phyloP scores from a whole-genome alignment of 2,329 filamentous ascomycete genomes.

The Claviceps sp. region DNA sequence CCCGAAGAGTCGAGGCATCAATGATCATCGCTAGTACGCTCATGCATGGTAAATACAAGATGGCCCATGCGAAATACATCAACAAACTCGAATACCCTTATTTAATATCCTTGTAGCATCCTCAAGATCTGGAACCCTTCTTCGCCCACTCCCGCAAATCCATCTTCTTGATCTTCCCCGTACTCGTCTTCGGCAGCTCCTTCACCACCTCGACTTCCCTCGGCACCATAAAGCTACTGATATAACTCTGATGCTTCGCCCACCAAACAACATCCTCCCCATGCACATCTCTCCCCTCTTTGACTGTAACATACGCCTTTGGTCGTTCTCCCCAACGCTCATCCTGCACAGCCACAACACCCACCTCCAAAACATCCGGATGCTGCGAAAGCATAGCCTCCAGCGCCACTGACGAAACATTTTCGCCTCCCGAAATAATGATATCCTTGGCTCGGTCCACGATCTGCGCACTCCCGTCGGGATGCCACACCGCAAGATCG shows the following conservation, averaged over 20 bases:
- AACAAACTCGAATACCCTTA: not conserved
- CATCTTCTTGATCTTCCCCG: conserved; percentile 95
- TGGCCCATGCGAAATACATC: not conserved
- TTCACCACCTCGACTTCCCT: conserved; percentile 61
- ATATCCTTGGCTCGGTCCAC: conserved; percentile 93
- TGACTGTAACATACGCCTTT: conserved; percentile 81
- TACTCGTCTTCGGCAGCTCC: conserved; percentile 92
- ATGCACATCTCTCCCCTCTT: conserved; percentile 38
- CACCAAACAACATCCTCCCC: conserved; percentile 63
- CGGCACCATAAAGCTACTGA: conserved; percentile 83
- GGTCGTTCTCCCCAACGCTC: conserved; percentile 93
- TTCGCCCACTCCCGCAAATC: conserved; percentile 71
- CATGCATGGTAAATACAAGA: too few species aligned
- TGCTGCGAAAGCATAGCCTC: conserved; percentile 84
- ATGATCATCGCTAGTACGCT: too few species aligned
- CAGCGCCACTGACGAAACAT: conserved; percentile 86
- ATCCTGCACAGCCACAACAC: conserved; percentile 77
- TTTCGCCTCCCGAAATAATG: conserved; percentile 94
- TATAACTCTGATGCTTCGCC: conserved; percentile 67
- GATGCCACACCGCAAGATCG: conserved; percentile 85
- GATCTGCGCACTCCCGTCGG: conserved; percentile 83
- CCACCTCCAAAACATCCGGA: conserved; percentile 79
- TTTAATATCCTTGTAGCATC: not conserved
- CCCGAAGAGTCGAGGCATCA: too few species aligned
- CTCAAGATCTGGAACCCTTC: conserved; percentile 11